These are phyloP conservation scores for Chlorella sp. DNA, from an alignment of 139 green algal genomes.

Conservation along the genomic window DNA sequence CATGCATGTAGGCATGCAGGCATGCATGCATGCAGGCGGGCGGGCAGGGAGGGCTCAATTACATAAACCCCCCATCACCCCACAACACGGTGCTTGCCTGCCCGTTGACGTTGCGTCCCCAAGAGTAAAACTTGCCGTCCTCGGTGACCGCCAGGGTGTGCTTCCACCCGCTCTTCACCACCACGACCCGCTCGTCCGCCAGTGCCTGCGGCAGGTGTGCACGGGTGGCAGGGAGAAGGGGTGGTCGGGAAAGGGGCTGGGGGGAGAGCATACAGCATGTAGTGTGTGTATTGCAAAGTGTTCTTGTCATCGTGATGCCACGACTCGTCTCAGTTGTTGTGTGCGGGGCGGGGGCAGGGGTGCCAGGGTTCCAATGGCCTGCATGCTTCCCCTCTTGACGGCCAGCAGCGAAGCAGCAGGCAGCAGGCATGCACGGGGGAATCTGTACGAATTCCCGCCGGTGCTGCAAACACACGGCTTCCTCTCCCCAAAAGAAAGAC, in stretches of 20 bases:
- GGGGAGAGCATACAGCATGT: background rate
- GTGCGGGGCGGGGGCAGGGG: background rate
- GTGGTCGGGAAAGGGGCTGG: background rate
- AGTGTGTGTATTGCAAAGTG: background rate
- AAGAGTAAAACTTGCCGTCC: constrained; percentile 73
- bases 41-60: background rate
- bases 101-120: constrained; percentile 85
- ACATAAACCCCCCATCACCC: background rate
- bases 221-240: background rate
- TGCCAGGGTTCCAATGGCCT: background rate
- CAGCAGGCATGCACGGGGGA: background rate
- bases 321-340: background rate
- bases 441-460: no score
- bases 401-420: background rate
- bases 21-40: background rate
- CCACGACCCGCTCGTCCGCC: constrained; percentile 43
- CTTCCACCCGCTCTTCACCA: constrained; percentile 87
- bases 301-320: background rate
- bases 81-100: constrained; percentile 79
- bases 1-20: background rate
- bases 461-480: no score
- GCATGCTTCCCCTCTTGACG: no score
- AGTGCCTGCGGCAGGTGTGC: constrained; percentile 23
- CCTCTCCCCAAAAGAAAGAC: no score
- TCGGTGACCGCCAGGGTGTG: constrained; percentile 78